Percentiles rank a stretch among this genome's conserved stretches.
phyloP scores from a whole-genome alignment of 2,329 filamentous ascomycete genomes.

The Trichoderma oligosporum region DNA sequence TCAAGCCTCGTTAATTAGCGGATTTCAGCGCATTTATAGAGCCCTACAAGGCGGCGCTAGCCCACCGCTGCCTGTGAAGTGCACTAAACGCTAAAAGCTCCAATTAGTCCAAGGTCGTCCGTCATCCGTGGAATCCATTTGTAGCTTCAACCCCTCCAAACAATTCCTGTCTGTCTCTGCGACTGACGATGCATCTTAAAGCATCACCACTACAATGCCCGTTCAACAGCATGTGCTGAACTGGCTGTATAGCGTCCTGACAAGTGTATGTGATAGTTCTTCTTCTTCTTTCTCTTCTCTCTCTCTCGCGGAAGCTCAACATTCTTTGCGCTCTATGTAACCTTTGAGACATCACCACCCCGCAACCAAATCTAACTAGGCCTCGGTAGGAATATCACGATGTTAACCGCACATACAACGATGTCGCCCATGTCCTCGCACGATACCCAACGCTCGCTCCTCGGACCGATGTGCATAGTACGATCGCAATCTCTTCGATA shows the following conservation, averaged over 20 bases:
- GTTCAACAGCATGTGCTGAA: slow-evolving; percentile 87
- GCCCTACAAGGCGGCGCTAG: slow-evolving; percentile 2
- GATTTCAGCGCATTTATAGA: not conserved
- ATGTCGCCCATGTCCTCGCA: slow-evolving; percentile 77
- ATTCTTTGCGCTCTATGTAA: not conserved
- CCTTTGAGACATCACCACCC: not conserved
- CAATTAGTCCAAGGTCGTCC: not conserved
- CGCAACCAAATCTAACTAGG: slow-evolving; percentile 17
- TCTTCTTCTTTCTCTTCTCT: no score
- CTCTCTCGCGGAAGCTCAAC: not conserved
- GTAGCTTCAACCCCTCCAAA: not conserved
- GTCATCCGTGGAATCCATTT: slow-evolving; percentile 5
- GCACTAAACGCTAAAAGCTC: not conserved
- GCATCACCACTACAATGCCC: slow-evolving; percentile 46
- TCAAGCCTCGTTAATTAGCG: not conserved
- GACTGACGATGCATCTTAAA: slow-evolving; percentile 12
- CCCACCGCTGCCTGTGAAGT: not conserved
- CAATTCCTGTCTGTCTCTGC: not conserved
- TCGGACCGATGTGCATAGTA: slow-evolving; percentile 94
- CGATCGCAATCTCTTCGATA: slow-evolving; percentile 29
- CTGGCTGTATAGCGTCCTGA: slow-evolving; percentile 91
- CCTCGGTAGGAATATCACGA: slow-evolving; percentile 77
- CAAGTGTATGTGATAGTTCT: slow-evolving; percentile 54
- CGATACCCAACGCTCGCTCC: slow-evolving; percentile 77
- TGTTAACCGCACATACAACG: slow-evolving; percentile 87